phyloP scores from a whole-genome alignment of 2,329 filamentous ascomycete species.

The Monosporascus cannonballus region DNA sequence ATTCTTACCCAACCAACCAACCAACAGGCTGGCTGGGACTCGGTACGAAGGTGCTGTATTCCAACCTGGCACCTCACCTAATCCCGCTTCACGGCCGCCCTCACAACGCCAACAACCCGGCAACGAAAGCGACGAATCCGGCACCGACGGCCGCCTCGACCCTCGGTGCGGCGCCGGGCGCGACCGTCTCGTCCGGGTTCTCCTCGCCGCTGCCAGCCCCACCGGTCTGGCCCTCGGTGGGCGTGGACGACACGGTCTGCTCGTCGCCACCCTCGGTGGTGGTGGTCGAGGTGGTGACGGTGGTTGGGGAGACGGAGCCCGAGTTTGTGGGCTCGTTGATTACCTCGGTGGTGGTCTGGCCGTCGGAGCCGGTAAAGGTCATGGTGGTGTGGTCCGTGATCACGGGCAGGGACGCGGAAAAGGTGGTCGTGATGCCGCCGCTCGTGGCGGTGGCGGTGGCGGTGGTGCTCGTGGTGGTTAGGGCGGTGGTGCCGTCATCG shows the following conservation, averaged over 20 bases:
- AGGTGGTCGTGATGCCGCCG: background rate
- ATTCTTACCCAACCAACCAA: no score
- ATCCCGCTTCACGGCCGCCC: background rate
- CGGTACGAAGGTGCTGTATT: no score
- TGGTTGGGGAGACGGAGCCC: background rate
- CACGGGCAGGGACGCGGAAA: background rate
- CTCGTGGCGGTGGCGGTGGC: background rate
- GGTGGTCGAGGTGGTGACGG: background rate
- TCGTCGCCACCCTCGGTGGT: background rate
- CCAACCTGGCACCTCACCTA: no score
- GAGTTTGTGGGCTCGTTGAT: background rate
- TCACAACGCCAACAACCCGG: background rate
- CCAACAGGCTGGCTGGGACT: no score
- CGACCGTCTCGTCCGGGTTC: background rate
- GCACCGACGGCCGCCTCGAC: background rate
- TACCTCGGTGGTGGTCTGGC: background rate
- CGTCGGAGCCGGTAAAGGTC: background rate
- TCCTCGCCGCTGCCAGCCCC: background rate
- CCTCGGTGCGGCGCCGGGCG: background rate
- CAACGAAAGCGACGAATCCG: background rate
- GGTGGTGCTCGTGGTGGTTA: no score
- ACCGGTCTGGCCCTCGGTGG: background rate
- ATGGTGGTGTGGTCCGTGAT: background rate
- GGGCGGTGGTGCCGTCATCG: no score
- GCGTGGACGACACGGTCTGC: background rate